Base-by-base conservation (phyloP, 169 alveolate species). In the Plasmodium knowlesi region DNA sequence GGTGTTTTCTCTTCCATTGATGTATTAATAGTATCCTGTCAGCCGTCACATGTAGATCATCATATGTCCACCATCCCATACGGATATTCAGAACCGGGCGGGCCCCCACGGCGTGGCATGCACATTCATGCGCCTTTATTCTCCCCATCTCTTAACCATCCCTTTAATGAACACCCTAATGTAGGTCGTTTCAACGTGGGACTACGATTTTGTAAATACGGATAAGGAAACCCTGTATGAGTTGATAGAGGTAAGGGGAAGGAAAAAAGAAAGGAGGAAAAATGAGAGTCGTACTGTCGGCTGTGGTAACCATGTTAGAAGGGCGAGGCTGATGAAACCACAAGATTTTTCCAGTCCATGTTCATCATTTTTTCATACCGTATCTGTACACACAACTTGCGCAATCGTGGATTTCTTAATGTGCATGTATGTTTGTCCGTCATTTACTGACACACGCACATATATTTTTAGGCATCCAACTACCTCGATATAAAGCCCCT, bases 401-500 rank as follows among this genome's bases (percentile, higher is more conserved):
- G 34, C 6, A 1, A 34, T 53, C 41, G 19, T 32, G 41, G 2
- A 19, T 16, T 46, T 46, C 57, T 10, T 46, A 46, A 12, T n/a
- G 73, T 50, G 41, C 50, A 50, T 9, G 3, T 28, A 71, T 50
- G 16, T 32, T 54, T 4, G 34, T 19, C n/a, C n/a, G n/a, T n/a
- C n/a, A 32, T 32, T 19, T 57, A 57, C n/a, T 14, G 28, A 43
- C 80, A 6, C 14, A 28, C 74, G 39, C 14, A 28, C 28, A 39
- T 32, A 32, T 70, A 43, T 61, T 16, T 28, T 72, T 83, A 97
- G 98, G 99, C 99, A 10, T 98, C 99, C 53, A 98, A 98, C 95
- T 98, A 98, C 85, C 86, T 98, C 80, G 99, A 98, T 91, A 98
- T 98, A 76, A 98, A 98, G 88, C 98, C 99, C 28, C 97, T 98